Base-by-base conservation (phyloP, 75 land plant genomes). In the Sequoia sempervirens region DNA sequence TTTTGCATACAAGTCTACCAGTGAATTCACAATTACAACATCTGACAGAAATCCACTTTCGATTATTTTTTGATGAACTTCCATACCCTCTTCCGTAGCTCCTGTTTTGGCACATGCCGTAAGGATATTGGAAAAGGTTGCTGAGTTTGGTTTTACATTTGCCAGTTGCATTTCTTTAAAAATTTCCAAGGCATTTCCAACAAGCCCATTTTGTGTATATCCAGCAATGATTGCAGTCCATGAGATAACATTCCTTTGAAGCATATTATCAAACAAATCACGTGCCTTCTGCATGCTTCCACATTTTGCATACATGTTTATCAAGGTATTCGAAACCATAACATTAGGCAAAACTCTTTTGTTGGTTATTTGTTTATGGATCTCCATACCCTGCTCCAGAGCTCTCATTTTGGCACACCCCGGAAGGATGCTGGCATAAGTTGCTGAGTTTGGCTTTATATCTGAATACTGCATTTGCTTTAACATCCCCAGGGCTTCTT, bases 321-420 rank as follows among this genome's bases (percentile, higher is more conserved):
- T 61, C 66, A 61, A 20, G n/a, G 66, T 28, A 61, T 61, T 61
- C 66, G 5, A 26, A 61, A 61, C 66, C n/a, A 61, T 23, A 61
- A 61, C n/a, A 61, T 61, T 5, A 23, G 26, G n/a, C 7, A 61
- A 23, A 23, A 61, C 66, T 61, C 66, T 26, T 0, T 23, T 26
- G 7, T 23, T 26, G 6, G 28, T 26, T 61, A 61, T 61, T 61
- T 61, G 28, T 61, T 23, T 61, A 61, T 61, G 66, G 28, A 87
- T 41, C 73, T 34, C 83, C 83, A 82, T 82, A 32, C 89, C 91
- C 83, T 78, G 84, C 47, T 82, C 68, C 78, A 89, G 66, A 73
- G 87, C 86, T 58, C 84, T 80, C 54, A 89, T 40, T 43, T 87
- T 89, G 12, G 90, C 88, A 78, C 86, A 87, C 17, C 83, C 40